Evolutionary conservation across 2,329 filamentous ascomycete genomes (phyloP).

Genomic region (Fusarium nisikadoi): DNA sequence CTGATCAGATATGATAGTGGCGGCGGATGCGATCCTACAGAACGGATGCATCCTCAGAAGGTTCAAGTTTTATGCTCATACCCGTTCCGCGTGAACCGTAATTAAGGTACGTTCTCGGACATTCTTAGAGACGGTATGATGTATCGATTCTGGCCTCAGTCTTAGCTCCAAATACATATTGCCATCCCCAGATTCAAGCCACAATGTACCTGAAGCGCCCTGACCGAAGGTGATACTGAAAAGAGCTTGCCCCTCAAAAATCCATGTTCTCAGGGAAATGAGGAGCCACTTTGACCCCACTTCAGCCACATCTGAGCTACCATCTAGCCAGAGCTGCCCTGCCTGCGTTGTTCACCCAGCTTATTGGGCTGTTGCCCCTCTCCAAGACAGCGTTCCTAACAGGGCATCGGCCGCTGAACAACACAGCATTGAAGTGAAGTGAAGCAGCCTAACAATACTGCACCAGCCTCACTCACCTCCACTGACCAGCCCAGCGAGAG

Average conservation of each 20-base stretch:
- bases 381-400: constrained; percentile 13
- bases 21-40: constrained; percentile 4
- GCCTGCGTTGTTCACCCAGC: not conserved
- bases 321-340: not conserved
- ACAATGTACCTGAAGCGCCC: constrained; percentile 16
- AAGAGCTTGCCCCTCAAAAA: constrained; percentile 16
- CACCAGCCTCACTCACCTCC: constrained; percentile 22
- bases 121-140: not conserved
- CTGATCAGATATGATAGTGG: constrained; percentile 18
- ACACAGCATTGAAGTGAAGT: not conserved
- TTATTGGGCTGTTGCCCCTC: constrained; percentile 12
- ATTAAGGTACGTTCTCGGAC: not conserved
- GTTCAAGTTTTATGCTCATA: constrained; percentile 1
- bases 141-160: not conserved
- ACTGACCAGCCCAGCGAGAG: not conserved
- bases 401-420: constrained; percentile 22
- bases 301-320: constrained; percentile 28
- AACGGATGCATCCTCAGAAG: not conserved
- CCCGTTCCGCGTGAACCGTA: not conserved
- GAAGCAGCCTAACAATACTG: not conserved
- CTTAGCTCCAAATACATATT: not conserved
- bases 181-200: constrained; percentile 10
- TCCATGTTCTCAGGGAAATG: constrained; percentile 25
- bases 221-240: constrained; percentile 12
- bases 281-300: constrained; percentile 31